phyloP scores from a whole-genome alignment of 306 rosid species.

The Gastrolobium villosum region DNA sequence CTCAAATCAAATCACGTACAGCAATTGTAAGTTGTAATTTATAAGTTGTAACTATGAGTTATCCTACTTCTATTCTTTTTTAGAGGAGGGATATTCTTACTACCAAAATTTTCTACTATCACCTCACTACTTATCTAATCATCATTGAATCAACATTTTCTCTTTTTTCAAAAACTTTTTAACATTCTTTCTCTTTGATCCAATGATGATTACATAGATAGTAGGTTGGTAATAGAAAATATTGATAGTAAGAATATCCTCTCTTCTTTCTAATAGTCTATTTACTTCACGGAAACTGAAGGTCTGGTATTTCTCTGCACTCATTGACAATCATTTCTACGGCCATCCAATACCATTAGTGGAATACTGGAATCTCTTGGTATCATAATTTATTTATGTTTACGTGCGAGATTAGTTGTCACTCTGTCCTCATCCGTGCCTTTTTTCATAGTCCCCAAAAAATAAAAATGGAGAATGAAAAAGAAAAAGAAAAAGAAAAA shows the following conservation, averaged over 20 bases:
- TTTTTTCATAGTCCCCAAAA: background rate
- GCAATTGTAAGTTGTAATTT: background rate
- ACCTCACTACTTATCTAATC: too few relatives aligned
- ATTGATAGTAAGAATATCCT: too few relatives aligned
- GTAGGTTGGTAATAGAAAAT: too few relatives aligned
- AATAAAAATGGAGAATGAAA: background rate
- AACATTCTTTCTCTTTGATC: too few relatives aligned
- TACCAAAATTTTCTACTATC: too few relatives aligned
- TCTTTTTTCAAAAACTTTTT: too few relatives aligned
- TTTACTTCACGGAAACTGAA: background rate
- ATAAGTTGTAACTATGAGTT: too few relatives aligned
- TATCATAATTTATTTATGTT: constrained; percentile 18
- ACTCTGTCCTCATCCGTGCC: background rate
- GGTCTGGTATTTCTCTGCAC: background rate
- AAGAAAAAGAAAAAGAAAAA: background rate
- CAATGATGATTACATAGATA: too few relatives aligned
- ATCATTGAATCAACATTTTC: too few relatives aligned
- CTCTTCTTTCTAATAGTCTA: background rate
- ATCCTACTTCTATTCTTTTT: background rate
- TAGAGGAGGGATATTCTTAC: too few relatives aligned
- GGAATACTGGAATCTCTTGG: background rate
- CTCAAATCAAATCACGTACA: background rate
- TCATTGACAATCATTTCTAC: background rate
- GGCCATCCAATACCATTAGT: background rate
- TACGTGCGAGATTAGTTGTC: background rate